A percentile compares a stretch with the other conserved stretches of the same genome.
These are phyloP conservation scores for Cyclostephanos tholiformis DNA, from an alignment of 108 stramenopile genomes.

Conservation along the genomic window DNA sequence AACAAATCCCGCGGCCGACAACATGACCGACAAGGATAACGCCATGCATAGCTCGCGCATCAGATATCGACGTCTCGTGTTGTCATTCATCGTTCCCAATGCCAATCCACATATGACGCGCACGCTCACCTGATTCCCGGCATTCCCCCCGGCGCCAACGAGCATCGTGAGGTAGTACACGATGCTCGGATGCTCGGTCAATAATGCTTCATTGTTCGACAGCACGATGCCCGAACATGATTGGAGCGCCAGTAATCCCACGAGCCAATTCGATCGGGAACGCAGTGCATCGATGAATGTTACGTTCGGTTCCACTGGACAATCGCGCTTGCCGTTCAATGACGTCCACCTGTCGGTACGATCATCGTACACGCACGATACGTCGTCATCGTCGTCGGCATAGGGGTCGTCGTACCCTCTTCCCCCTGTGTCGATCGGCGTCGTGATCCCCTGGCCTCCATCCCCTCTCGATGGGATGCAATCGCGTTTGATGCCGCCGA, in stretches of 20 bases:
- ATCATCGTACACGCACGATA: conserved; percentile 26
- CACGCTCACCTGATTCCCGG: conserved; percentile 62
- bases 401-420: too few species aligned
- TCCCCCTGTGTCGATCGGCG: too few species aligned
- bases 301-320: conserved; percentile 50
- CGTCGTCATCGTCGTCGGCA: conserved; percentile 6
- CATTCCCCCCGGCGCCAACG: conserved; percentile 59
- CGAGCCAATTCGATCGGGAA: conserved; percentile 55
- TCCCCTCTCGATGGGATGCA: too few species aligned
- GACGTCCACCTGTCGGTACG: conserved; percentile 20
- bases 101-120: conserved; percentile 62
- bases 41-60: too few species aligned
- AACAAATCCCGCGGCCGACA: too few species aligned
- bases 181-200: conserved; percentile 58
- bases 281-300: conserved; percentile 47
- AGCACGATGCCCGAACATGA: conserved; percentile 51
- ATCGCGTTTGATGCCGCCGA: too few species aligned
- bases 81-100: too few species aligned
- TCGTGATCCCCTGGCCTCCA: too few species aligned
- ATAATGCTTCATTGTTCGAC: conserved; percentile 46
- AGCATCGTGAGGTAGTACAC: conserved; percentile 62
- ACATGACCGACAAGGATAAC: too few species aligned
- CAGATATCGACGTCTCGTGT: too few species aligned
- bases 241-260: conserved; percentile 59
- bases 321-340: conserved; percentile 35